These are phyloP conservation scores for Penicillium waksmanii DNA, from an alignment of 495 filamentous ascomycete genomes.

Conservation along the genomic window DNA sequence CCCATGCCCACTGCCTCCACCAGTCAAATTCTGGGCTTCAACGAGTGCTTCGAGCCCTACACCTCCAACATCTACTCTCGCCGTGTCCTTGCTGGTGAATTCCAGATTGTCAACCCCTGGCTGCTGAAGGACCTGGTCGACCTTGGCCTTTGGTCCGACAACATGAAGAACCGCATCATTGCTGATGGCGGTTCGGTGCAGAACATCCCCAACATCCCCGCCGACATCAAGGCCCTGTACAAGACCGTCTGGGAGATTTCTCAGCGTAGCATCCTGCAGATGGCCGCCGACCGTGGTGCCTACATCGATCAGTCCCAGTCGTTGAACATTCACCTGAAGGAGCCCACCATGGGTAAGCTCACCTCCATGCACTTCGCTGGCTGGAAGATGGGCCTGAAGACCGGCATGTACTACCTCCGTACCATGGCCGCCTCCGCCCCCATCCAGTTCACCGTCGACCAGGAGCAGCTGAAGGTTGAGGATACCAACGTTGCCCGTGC, in stretches of 20 bases:
- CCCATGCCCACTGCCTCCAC: constrained; percentile 98
- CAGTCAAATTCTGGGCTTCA: constrained; percentile 95
- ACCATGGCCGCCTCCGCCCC: constrained; percentile 96
- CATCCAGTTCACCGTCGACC: constrained; percentile 99
- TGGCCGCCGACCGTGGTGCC: constrained; percentile 97
- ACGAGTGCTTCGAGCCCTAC: constrained; percentile 99
- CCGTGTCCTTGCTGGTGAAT: constrained; percentile 96
- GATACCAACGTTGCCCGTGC: constrained; percentile 79
- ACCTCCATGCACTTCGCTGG: constrained; percentile 99
- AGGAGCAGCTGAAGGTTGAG: constrained; percentile 87
- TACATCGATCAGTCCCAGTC: constrained; percentile 99
- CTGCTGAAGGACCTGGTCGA: constrained; percentile 97
- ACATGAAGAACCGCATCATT: constrained; percentile 99
- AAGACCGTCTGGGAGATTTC: constrained; percentile 99
- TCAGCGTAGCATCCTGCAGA: constrained; percentile 93
- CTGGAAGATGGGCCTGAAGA: constrained; percentile 99
- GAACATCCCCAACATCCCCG: constrained; percentile 92
- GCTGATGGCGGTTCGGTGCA: constrained; percentile 94
- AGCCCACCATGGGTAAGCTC: constrained; percentile 99
- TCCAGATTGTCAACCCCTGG: constrained; percentile 99
- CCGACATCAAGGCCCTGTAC: constrained; percentile 95
- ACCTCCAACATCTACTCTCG: constrained; percentile 99
- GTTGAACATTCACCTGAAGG: constrained; percentile 98
- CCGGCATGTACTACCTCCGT: constrained; percentile 99
- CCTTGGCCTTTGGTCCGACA: constrained; percentile 97